A percentile compares a stretch with the other conserved stretches of the same genome.
phyloP scores from a whole-genome alignment of 164 flowering plant species.

The Sedum album region DNA sequence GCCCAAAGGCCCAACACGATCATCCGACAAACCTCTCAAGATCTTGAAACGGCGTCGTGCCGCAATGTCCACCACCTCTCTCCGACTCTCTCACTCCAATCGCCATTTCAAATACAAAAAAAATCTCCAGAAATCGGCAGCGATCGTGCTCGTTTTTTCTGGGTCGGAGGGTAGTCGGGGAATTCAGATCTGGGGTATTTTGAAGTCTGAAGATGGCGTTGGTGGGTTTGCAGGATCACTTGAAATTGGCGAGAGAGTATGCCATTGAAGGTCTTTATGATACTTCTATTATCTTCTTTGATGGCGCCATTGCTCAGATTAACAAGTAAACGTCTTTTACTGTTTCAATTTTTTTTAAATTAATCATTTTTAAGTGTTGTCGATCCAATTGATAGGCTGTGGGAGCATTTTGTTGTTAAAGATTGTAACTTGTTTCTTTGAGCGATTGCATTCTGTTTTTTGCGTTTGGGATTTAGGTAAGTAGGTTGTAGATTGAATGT shows the following conservation, averaged over 20 bases:
- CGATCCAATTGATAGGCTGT: background rate
- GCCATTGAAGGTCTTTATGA: conserved; percentile 92
- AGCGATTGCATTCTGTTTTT: too few species aligned
- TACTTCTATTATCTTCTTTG: conserved; percentile 92
- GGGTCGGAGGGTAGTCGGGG: too few species aligned
- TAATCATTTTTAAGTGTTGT: too few species aligned
- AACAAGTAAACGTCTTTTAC: conserved; percentile 52
- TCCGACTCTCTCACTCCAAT: too few species aligned
- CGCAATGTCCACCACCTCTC: background rate
- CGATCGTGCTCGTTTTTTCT: too few species aligned
- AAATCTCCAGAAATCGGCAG: too few species aligned
- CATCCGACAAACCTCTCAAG: background rate
- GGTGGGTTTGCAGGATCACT: conserved; percentile 79
- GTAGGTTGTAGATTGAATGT: too few species aligned
- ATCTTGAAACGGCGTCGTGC: background rate
- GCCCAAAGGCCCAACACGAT: background rate
- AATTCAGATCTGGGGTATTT: too few species aligned
- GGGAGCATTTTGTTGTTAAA: background rate
- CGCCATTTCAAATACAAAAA: too few species aligned
- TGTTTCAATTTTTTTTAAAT: too few species aligned
- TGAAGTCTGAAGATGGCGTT: conserved; percentile 21
- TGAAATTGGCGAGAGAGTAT: conserved; percentile 89
- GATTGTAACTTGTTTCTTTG: too few species aligned
- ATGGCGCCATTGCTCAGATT: conserved; percentile 98
- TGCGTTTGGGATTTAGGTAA: too few species aligned